A percentile compares a stretch with the other conserved stretches of the same genome.
phyloP scores from a whole-genome alignment of 2,329 filamentous ascomycete genomes.

The Daldinia eschscholtzii region DNA sequence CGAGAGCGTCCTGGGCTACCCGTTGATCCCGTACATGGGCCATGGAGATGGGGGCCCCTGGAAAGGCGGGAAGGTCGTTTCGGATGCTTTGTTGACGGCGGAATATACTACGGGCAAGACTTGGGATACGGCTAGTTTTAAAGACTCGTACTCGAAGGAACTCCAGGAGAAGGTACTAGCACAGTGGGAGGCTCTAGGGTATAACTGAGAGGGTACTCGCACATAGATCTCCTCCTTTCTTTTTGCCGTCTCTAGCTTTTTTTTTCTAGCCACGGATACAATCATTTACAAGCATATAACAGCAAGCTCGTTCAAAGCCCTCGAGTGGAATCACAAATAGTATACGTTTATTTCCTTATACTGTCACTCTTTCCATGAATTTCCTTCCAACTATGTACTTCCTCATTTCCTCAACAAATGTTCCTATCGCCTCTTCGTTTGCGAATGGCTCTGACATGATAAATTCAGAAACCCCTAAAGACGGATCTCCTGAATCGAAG shows the following conservation, averaged over 20 bases:
- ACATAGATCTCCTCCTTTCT: neutral
- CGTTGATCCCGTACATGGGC: conserved; percentile 3
- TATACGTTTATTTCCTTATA: neutral
- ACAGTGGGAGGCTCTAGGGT: neutral
- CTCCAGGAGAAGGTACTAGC: neutral
- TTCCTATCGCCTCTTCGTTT: too few relatives aligned
- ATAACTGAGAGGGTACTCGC: neutral
- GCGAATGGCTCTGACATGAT: neutral
- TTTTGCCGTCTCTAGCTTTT: too few relatives aligned
- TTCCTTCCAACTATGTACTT: neutral
- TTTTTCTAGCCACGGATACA: neutral
- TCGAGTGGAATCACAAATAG: neutral
- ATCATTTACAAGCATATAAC: neutral
- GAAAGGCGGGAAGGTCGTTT: conserved; percentile 5
- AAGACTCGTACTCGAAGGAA: neutral
- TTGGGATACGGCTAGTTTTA: neutral
- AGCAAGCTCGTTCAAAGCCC: neutral
- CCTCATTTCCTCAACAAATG: neutral
- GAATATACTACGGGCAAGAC: conserved; percentile 2
- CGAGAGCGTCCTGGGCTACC: neutral
- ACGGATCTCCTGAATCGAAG: neutral
- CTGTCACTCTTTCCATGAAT: neutral
- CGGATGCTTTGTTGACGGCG: conserved; percentile 1
- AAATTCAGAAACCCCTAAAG: neutral
- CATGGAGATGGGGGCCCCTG: neutral